Conservation (phyloP, 306 rosid genomes). For the Ziziphus jujuba region DNA sequence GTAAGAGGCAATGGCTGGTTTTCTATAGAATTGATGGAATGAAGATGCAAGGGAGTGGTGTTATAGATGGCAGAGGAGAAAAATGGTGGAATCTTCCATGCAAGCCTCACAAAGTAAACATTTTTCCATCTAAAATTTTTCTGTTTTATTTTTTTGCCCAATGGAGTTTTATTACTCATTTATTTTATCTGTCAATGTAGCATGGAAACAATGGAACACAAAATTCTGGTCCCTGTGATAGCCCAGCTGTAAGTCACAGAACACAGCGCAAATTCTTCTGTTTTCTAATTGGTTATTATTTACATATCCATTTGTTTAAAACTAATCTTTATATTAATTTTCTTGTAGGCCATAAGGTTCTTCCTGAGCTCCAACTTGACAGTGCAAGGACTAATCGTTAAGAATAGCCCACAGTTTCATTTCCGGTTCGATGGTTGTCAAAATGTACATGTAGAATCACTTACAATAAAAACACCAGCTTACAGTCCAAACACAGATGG, state of each 20-base stretch:
- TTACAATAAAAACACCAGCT: constrained; percentile 40
- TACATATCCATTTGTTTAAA: not conserved
- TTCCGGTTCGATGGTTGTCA: constrained; percentile 44
- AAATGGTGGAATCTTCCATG: constrained; percentile 77
- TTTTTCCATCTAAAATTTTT: not conserved
- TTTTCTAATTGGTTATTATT: not conserved
- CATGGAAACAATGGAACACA: constrained; percentile 42
- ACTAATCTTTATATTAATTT: not conserved
- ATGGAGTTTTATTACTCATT: not conserved
- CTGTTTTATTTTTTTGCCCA: not conserved
- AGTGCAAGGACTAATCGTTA: constrained; percentile 39
- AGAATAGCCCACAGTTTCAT: constrained; percentile 53
- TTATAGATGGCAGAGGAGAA: constrained; percentile 64
- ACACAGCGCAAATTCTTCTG: not conserved
- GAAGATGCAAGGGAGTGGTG: constrained; percentile 48
- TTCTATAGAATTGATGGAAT: constrained; percentile 55
- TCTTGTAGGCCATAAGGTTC: constrained; percentile 50
- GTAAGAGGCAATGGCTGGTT: constrained; percentile 54
- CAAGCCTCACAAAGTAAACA: constrained; percentile 51
- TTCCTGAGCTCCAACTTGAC: constrained; percentile 42
- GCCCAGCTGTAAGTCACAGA: constrained; percentile 54
- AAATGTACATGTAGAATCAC: constrained; percentile 39
- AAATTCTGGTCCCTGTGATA: constrained; percentile 45
- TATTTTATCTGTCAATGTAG: constrained; percentile 5
- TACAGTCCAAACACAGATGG: constrained; percentile 60